Evolutionary conservation across 2,329 filamentous ascomycete species (phyloP).

Genomic region (Diaporthe citrichinensis): DNA sequence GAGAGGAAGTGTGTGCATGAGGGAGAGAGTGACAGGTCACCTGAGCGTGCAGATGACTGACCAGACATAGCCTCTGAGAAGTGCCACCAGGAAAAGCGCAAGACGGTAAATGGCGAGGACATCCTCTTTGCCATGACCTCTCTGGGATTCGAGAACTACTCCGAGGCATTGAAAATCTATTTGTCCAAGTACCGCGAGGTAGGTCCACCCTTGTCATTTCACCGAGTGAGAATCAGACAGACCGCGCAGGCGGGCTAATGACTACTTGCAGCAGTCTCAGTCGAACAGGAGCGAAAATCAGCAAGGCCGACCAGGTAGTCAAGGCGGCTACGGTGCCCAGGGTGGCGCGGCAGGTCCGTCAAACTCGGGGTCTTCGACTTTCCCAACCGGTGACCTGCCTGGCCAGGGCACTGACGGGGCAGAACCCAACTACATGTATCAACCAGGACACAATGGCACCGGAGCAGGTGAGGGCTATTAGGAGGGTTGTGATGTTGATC

Average conservation of each 20-base stretch:
- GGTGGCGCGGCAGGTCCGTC: constrained; percentile 55
- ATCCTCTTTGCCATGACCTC: constrained; percentile 99
- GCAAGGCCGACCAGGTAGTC: constrained; percentile 64
- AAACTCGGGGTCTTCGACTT: constrained; percentile 58
- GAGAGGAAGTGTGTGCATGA: not conserved
- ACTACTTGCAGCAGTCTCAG: constrained; percentile 75
- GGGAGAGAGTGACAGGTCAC: constrained; percentile 32
- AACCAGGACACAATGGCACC: constrained; percentile 72
- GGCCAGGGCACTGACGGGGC: constrained; percentile 60
- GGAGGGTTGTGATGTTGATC: constrained; percentile 13
- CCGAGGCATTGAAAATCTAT: constrained; percentile 98
- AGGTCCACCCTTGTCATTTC: constrained; percentile 56
- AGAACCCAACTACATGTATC: constrained; percentile 67
- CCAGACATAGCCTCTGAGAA: constrained; percentile 88
- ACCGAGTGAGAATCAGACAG: not conserved
- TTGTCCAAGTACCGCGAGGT: constrained; percentile 98
- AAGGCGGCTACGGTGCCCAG: constrained; percentile 63
- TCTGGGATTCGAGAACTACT: constrained; percentile 98
- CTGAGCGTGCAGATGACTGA: constrained; percentile 43
- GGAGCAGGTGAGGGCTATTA: constrained; percentile 67
- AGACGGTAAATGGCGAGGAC: constrained; percentile 98
- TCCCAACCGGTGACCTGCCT: constrained; percentile 60
- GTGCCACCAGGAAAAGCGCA: constrained; percentile 98
- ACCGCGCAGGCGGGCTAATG: constrained; percentile 44
- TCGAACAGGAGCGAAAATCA: constrained; percentile 77